Evolutionary conservation across 306 rosid genomes (phyloP).

Genomic region (Dryas alaskensis): DNA sequence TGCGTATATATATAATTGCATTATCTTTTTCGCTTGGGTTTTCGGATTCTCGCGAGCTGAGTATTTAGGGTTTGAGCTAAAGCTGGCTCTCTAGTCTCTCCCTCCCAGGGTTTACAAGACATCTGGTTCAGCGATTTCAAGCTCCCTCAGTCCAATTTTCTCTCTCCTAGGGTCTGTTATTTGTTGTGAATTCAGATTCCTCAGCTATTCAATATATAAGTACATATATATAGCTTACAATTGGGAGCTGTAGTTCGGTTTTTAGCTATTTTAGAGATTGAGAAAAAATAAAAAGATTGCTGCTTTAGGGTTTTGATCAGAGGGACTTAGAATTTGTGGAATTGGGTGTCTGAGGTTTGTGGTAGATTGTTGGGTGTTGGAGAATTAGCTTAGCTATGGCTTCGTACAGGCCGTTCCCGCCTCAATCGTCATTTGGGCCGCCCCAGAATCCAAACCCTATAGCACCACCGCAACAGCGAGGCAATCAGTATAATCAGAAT

Average conservation of each 20-base stretch:
- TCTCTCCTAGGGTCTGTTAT: conserved; percentile 13
- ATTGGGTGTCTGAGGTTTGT: conserved; percentile 5
- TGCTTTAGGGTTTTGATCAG: conserved; percentile 13
- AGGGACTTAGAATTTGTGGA: conserved; percentile 11
- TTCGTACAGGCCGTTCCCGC: conserved; percentile 88
- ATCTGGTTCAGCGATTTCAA: neutral
- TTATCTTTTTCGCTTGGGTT: neutral
- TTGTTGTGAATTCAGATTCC: neutral
- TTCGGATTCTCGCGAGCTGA: neutral
- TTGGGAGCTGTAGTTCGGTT: neutral
- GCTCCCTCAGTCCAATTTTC: conserved; percentile 3
- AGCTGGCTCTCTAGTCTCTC: neutral
- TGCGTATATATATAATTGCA: neutral
- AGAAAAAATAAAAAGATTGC: neutral
- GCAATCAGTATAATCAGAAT: conserved; percentile 58
- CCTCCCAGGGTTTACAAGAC: neutral
- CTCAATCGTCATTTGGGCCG: conserved; percentile 59
- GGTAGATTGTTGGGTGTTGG: conserved; percentile 3
- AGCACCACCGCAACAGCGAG: conserved; percentile 41
- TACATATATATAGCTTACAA: neutral
- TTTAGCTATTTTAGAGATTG: neutral
- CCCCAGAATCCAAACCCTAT: conserved; percentile 62
- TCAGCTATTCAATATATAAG: neutral
- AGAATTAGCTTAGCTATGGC: conserved; percentile 55
- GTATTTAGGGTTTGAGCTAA: conserved; percentile 1